Percentiles rank a stretch among this genome's conserved stretches.
phyloP scores from a whole-genome alignment of 2,329 filamentous ascomycete genomes.

The Talaromyces funiculosus region DNA sequence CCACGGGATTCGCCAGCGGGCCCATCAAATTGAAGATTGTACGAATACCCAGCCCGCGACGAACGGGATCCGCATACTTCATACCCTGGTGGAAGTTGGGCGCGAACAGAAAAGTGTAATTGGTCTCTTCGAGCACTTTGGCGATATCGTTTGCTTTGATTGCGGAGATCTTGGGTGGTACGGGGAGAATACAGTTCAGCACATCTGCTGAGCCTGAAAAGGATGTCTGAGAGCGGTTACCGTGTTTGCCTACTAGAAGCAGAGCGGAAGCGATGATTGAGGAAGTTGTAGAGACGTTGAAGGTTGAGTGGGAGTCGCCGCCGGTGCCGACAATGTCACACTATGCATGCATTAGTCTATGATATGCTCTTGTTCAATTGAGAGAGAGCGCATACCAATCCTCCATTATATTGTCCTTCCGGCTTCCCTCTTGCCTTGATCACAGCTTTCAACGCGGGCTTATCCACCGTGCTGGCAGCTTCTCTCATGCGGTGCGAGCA shows the following conservation, averaged over 20 bases:
- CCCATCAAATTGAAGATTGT: conserved; percentile 98
- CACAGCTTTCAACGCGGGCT: conserved; percentile 54
- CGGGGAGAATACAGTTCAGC: conserved; percentile 67
- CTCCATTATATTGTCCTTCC: conserved; percentile 73
- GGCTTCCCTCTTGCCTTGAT: conserved; percentile 56
- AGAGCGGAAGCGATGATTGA: conserved; percentile 86
- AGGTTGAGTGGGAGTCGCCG: conserved; percentile 93
- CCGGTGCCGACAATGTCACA: conserved; percentile 97
- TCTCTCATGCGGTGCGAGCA: conserved; percentile 79
- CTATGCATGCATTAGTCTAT: conserved; percentile 31
- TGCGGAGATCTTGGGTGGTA: conserved; percentile 65
- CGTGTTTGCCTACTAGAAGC: conserved; percentile 86
- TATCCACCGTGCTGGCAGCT: conserved; percentile 68
- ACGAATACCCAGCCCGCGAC: conserved; percentile 82
- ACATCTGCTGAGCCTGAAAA: conserved; percentile 94
- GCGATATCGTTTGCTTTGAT: conserved; percentile 67
- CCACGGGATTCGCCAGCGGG: conserved; percentile 83
- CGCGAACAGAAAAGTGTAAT: conserved; percentile 94
- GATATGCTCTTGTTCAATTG: no score
- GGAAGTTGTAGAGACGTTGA: conserved; percentile 94
- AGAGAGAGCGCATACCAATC: conserved; percentile 58
- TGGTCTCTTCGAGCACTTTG: conserved; percentile 68
- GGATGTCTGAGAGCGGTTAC: conserved; percentile 90
- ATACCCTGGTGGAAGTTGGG: conserved; percentile 96
- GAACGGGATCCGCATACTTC: conserved; percentile 77